Evolutionary conservation across 1,284 basidiomycete genomes (phyloP), one percentile per base, ranked within the genome.

Genomic region (Irpex rosettiformis): DNA sequence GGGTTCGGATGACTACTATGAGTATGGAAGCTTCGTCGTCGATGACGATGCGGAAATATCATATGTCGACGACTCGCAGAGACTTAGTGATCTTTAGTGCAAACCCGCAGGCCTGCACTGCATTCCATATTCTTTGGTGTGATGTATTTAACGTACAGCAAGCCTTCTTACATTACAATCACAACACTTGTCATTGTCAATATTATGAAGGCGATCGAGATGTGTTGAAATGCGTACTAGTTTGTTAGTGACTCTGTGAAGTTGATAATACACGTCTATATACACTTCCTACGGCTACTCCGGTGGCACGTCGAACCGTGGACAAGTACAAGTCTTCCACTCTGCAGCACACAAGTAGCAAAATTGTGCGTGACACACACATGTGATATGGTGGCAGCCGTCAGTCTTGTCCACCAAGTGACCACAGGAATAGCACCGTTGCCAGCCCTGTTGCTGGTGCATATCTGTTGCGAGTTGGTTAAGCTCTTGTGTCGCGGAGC

Each of bases 1-100:
- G 21, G 72, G 65, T 16, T 77, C 78, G 57, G 57, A 58, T 16
- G 86, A 91, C 62, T 80, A 84, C 54, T 93, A 93, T 67, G 77
- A 75, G 47, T 69, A 85, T 52, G 91, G 83, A 11, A 93, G 87
- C 67, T 93, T 93, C 64, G 81, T 93, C 18, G 89, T 93, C 11
- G 81, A 79, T 51, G 90, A 93, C 66, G 87, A 91, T 47, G 86
- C 73, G 21, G 77, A 81, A 42, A 75, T 81, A 33, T 72, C 72
- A 29, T 76, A 61, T 52, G 57, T 43, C 1, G 29, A 43, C 8
- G 55, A 57, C 24, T 18, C 16, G 11, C 48, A 29, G 27, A 13
- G 13, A 24, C 18, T 51, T 11, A 51, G 48, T 51, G 48, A 51
- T 27, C 13, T 51, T 21, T 51, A 45, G 21, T 45, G 43, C 33